Evolutionary conservation across 1,284 basidiomycete species (phyloP).

Genomic region (Gomphus bonarii): DNA sequence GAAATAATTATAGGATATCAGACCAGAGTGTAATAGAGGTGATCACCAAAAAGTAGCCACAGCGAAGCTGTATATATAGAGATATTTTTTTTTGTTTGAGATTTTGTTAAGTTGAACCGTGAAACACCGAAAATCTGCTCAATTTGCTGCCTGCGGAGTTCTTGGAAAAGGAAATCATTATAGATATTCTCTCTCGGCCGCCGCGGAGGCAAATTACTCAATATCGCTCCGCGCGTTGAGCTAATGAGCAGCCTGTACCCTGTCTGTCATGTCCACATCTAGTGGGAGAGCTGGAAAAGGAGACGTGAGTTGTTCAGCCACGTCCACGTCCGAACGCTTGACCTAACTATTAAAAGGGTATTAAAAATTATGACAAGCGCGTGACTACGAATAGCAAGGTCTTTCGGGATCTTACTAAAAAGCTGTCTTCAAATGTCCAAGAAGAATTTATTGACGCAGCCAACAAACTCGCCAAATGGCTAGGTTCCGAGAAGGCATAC

Average conservation of each 20-base stretch:
- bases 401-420: neutral
- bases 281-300: neutral
- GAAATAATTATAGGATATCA: no score
- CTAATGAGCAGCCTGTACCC: neutral
- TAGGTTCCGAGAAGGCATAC: neutral
- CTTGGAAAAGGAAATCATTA: no score
- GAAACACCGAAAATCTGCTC: no score
- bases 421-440: neutral
- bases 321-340: neutral
- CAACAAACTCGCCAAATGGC: neutral
- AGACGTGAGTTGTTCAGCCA: neutral
- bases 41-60: no score
- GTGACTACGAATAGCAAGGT: neutral
- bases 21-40: no score
- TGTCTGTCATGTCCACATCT: neutral
- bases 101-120: no score
- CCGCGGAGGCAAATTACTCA: neutral
- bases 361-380: neutral
- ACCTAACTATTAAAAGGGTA: neutral
- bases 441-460: neutral
- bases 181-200: no score
- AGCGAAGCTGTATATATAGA: no score
- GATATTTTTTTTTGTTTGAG: no score
- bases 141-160: no score
- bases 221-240: neutral